Evolutionary conservation across 2,329 filamentous ascomycete genomes (phyloP).

Genomic region (Cryphonectria radicalis): DNA sequence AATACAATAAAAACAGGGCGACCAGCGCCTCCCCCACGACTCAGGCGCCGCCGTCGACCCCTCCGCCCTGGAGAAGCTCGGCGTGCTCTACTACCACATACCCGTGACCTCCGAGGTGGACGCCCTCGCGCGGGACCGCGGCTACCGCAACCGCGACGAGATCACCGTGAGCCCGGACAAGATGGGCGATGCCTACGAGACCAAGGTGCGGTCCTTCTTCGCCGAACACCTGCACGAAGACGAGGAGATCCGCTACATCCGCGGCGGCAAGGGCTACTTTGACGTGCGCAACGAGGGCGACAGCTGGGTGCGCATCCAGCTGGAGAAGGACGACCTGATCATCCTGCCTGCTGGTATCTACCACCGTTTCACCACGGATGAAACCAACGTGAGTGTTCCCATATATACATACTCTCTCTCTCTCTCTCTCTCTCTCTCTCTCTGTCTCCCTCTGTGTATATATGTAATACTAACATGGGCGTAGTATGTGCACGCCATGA

Average conservation of each 20-base stretch:
- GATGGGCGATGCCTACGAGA: slow-evolving; percentile 87
- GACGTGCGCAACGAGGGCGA: slow-evolving; percentile 85
- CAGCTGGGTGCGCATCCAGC: slow-evolving; percentile 83
- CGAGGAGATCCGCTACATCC: slow-evolving; percentile 95
- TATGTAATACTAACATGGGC: not conserved
- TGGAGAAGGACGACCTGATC: slow-evolving; percentile 88
- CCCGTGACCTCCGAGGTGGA: slow-evolving; percentile 70
- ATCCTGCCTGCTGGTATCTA: slow-evolving; percentile 95
- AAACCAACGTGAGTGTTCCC: slow-evolving; percentile 73
- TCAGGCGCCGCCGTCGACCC: slow-evolving; percentile 72
- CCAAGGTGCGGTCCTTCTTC: slow-evolving; percentile 94
- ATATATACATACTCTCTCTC: not conserved
- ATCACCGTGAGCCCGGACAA: slow-evolving; percentile 84
- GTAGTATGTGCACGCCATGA: slow-evolving; percentile 93
- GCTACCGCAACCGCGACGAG: slow-evolving; percentile 94
- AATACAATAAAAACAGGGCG: slow-evolving; percentile 80
- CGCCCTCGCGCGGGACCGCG: slow-evolving; percentile 71
- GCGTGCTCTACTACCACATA: slow-evolving; percentile 78
- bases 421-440: not conserved
- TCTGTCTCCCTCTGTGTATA: slow-evolving; percentile 7
- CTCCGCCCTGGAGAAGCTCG: slow-evolving; percentile 71
- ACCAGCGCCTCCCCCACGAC: slow-evolving; percentile 91
- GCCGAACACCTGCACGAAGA: slow-evolving; percentile 96
- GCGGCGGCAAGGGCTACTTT: slow-evolving; percentile 88
- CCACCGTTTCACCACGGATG: slow-evolving; percentile 95